Base-by-base conservation (phyloP, 768 basidiomycete genomes). In the Hemileccinum impolitum region DNA sequence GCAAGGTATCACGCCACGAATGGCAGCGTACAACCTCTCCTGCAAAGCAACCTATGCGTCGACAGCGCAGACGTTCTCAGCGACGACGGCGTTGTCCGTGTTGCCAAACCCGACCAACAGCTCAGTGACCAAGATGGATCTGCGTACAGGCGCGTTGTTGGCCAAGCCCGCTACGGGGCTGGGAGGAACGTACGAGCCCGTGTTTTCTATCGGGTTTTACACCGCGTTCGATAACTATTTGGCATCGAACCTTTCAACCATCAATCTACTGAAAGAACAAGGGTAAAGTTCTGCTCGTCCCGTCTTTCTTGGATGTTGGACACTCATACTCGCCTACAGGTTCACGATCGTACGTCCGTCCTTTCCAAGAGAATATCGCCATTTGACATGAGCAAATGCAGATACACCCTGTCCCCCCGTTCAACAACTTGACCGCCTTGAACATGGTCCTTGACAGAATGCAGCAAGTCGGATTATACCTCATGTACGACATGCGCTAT, bases 401-500 rank as follows among this genome's bases (percentile, higher is more conserved):
- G 82, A 75, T 90, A 15, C 90, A 91, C 57, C 83, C 85, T 2
- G 70, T 88, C 5, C 88, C 90, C 0, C 66, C 77, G 0, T 89
- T 84, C 51, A 74, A 74, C 52, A 81, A 85, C 55, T 52, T 82
- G 30, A 81, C 82, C 0, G 74, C 73, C 0, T 67, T 89, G 0
- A 75, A 80, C 31, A 50, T 72, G 42, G 80, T 87, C 23, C 60
- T 90, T 7, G 82, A 88, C 58, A 70, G 75, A 37, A 87, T 90
- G 84, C 80, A 89, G 63, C 76, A 84, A 51, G 79, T 82, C 0
- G 79, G 78, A 0, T n/a, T 67, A 10, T 91, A 85, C 59, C 73
- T 90, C 47, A 89, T 90, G 81, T 92, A 91, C 54, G 87, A 90
- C 62, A 90, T 91, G 87, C 76, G 87, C 42, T 72, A 44, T 77